Evolutionary conservation across 805 yeast genomes (phyloP).

Genomic region (Candida fluviatilis): DNA sequence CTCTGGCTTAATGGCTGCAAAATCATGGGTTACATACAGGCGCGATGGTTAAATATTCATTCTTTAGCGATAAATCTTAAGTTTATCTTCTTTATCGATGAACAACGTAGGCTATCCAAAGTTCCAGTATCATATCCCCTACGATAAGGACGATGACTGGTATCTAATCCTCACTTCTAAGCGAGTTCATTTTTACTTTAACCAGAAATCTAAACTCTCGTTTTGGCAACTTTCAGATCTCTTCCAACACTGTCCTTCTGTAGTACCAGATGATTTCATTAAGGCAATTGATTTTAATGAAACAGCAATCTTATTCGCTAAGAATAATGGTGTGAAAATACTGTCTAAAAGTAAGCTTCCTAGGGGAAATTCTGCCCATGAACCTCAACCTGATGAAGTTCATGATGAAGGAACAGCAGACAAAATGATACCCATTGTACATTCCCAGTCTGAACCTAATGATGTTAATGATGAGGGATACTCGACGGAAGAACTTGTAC

Average conservation of each 20-base stretch:
- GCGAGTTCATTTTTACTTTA: constrained; percentile 29
- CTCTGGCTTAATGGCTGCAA: too few relatives aligned
- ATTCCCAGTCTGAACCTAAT: neutral
- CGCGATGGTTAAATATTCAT: too few relatives aligned
- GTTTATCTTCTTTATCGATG: neutral
- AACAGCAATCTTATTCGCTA: constrained; percentile 24
- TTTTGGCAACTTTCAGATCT: constrained; percentile 34
- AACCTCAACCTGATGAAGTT: constrained; percentile 7
- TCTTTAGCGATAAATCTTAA: too few relatives aligned
- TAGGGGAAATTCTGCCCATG: neutral
- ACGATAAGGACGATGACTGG: constrained; percentile 18
- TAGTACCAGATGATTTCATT: constrained; percentile 18
- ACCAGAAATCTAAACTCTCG: constrained; percentile 15
- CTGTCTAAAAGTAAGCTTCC: too few relatives aligned
- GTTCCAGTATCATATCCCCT: constrained; percentile 17
- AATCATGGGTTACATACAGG: too few relatives aligned
- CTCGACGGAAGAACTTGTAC: neutral
- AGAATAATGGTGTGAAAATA: constrained; percentile 17
- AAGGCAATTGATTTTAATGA: constrained; percentile 24
- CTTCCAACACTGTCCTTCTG: constrained; percentile 12
- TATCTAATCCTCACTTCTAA: constrained; percentile 23
- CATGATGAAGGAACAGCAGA: neutral
- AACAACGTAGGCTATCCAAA: constrained; percentile 11
- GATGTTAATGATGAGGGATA: neutral
- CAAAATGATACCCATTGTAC: neutral